Base-by-base conservation (phyloP, 306 rosid genomes). In the Glycine soja region DNA sequence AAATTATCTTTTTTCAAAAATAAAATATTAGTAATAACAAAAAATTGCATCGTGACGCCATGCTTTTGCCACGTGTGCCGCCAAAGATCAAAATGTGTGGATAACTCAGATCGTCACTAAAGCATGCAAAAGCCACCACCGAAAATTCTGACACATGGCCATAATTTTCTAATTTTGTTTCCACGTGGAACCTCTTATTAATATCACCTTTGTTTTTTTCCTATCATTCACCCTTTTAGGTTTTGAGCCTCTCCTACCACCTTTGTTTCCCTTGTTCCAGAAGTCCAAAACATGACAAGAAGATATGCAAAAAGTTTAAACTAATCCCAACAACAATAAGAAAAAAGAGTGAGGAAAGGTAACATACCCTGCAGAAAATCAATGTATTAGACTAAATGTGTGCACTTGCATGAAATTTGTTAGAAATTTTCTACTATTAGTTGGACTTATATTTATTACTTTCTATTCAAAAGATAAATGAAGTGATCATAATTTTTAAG, bases 61-160 rank as follows among this genome's bases (percentile, higher is more conserved):
- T 18, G 59, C 4, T 32, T 2, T 24, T 0, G 76, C 77, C 88
- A 84, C 80, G 84, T 63, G 77, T 82, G 45, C 67, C 3, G 46
- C 74, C 67, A 70, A 52, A 4, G 69, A 42, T 59, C 45, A 5
- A 46, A 14, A 66, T 66, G 70, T 16, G 70, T 34, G 8, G 46
- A 79, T 86, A 79, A 10, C 65, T 66, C 48, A 18, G 70, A 54
- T 3, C 14, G 18, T 43, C 13, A 43, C 16, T 67, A 16, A 67
- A 68, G 24, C 10, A 68, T 40, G 50, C 32, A 42, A 8, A 66
- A 42, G 6, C 24, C 34, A 45, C 36, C 8, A 16, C 53, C 73
- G 3, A 14, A 68, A 43, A 43, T 4, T 24, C 8, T 16, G 36
- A 82, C 89, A 86, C 85, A 72, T 81, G 84, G 64, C 18, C 2